Percentiles rank a stretch among this genome's conserved stretches.
phyloP scores from a whole-genome alignment of 192 early-diverging fungal genomes.

The Linderina pennispora region DNA sequence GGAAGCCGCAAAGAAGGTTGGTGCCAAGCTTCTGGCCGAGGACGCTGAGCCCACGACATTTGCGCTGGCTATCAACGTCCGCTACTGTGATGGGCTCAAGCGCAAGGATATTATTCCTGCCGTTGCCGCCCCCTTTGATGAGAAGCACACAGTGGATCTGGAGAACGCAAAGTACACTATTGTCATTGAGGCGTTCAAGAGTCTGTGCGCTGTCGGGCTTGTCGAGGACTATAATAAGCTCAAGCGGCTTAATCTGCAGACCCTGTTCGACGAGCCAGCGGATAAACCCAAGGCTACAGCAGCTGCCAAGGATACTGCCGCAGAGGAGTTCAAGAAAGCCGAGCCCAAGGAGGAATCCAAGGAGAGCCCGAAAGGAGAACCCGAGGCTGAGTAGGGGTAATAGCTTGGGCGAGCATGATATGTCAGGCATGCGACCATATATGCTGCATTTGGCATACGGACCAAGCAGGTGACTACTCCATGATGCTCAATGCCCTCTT shows the following conservation, averaged over 20 bases:
- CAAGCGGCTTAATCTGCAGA: slow-evolving; percentile 35
- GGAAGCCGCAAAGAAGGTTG: slow-evolving; percentile 27
- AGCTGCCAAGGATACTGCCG: no score
- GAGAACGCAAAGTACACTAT: slow-evolving; percentile 40
- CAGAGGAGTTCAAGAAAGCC: not conserved
- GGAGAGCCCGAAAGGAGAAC: not conserved
- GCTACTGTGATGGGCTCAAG: slow-evolving; percentile 44
- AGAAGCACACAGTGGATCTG: slow-evolving; percentile 47
- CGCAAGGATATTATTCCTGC: slow-evolving; percentile 39
- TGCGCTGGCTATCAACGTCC: slow-evolving; percentile 43
- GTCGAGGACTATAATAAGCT: slow-evolving; percentile 41
- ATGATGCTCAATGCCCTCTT: no score
- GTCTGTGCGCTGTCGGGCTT: slow-evolving; percentile 38
- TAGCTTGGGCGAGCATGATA: no score
- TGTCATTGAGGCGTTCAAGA: slow-evolving; percentile 47
- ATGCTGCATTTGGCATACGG: no score
- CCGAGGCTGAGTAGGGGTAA: no score
- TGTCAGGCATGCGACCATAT: no score
- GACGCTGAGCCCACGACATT: slow-evolving; percentile 44
- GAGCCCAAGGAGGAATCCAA: not conserved
- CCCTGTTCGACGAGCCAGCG: slow-evolving; percentile 44
- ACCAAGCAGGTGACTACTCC: no score
- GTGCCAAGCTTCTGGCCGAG: slow-evolving; percentile 26
- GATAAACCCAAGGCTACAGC: no score
- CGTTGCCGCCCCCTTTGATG: slow-evolving; percentile 41